Evolutionary conservation across 768 basidiomycete species (phyloP).

Genomic region (Rhodotorula graminis): DNA sequence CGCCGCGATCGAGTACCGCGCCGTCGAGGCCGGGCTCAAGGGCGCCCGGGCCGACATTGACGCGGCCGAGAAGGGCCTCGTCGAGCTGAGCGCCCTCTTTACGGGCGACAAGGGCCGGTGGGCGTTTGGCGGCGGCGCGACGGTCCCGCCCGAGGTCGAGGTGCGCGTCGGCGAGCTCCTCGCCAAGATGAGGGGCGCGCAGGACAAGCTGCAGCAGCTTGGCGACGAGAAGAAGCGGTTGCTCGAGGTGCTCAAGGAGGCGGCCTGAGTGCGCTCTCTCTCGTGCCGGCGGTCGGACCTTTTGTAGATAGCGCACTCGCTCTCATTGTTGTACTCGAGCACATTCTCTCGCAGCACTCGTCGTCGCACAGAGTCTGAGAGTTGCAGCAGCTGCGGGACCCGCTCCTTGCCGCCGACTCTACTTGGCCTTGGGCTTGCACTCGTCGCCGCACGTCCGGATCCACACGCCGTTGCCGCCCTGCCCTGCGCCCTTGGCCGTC

Average conservation of each 20-base stretch:
- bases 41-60: slow-evolving; percentile 55
- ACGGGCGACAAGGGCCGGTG: slow-evolving; percentile 49
- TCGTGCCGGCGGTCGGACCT: too few species aligned
- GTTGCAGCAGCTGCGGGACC: too few species aligned
- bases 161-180: slow-evolving; percentile 64
- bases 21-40: slow-evolving; percentile 15
- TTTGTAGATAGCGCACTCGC: too few species aligned
- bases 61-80: slow-evolving; percentile 52
- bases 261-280: slow-evolving; percentile 1
- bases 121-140: slow-evolving; percentile 51
- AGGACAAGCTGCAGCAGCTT: slow-evolving; percentile 62
- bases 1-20: slow-evolving; percentile 22
- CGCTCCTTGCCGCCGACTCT: too few species aligned
- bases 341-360: too few species aligned
- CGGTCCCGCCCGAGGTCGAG: slow-evolving; percentile 52
- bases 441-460: slow-evolving; percentile 32
- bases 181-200: slow-evolving; percentile 67
- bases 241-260: slow-evolving; percentile 50
- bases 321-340: too few species aligned
- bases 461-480: slow-evolving; percentile 30
- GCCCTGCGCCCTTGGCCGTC: neutral
- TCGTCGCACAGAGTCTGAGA: too few species aligned
- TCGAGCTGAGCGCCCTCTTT: slow-evolving; percentile 63
- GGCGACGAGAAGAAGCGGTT: slow-evolving; percentile 67
- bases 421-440: slow-evolving; percentile 35